These are phyloP conservation scores for Chalciporus sp. DNA, from an alignment of 1,284 basidiomycete species.

Conservation along the genomic window DNA sequence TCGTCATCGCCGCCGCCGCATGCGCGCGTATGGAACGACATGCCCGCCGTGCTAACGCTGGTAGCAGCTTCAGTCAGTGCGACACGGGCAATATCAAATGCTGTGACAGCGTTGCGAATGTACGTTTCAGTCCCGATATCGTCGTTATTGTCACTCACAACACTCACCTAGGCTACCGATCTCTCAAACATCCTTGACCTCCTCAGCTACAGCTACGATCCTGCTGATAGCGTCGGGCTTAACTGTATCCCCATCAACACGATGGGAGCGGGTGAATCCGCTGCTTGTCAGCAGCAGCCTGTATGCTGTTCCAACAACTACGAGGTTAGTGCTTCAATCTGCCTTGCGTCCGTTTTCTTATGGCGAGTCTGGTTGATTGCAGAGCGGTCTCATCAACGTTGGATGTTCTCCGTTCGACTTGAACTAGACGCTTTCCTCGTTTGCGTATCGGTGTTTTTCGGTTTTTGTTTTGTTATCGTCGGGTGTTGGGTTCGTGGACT, in stretches of 20 bases:
- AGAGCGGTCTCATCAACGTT: conserved; percentile 23
- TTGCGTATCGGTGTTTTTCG: conserved; percentile 7
- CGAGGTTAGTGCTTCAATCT: conserved; percentile 15
- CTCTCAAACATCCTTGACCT: conserved; percentile 14
- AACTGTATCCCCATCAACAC: conserved; percentile 27
- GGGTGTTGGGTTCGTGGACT: conserved; percentile 1
- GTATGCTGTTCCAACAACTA: conserved; percentile 22
- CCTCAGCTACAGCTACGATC: conserved; percentile 18
- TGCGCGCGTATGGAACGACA: conserved; percentile 28
- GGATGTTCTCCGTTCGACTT: conserved; percentile 30
- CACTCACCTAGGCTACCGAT: conserved; percentile 8
- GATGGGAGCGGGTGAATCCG: conserved; percentile 22
- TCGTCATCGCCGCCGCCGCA: conserved; percentile 16
- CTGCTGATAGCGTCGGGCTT: conserved; percentile 25
- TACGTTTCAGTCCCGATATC: conserved; percentile 12
- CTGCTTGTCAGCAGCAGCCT: conserved; percentile 26
- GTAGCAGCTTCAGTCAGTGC: conserved; percentile 6
- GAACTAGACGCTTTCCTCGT: conserved; percentile 11
- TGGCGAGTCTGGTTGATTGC: neutral
- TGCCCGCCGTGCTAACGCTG: conserved; percentile 3
- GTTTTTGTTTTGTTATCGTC: conserved; percentile 8
- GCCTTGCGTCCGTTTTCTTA: neutral
- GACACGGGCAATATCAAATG: conserved; percentile 20
- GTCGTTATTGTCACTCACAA: neutral
- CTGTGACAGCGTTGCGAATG: conserved; percentile 21